phyloP scores from a whole-genome alignment of 805 yeast genomes.

The Lipomyces orientalis region DNA sequence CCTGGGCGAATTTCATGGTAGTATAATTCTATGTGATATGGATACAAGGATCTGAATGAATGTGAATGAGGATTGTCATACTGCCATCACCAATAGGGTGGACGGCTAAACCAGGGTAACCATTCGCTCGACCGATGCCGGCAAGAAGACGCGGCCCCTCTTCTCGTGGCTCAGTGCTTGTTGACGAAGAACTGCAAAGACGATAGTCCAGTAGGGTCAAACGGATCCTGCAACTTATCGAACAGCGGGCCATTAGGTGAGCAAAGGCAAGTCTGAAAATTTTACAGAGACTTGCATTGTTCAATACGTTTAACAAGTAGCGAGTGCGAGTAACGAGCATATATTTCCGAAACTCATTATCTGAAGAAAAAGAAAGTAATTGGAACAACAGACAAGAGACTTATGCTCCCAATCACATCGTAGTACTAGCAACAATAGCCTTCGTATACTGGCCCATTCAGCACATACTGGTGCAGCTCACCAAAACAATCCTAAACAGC shows the following conservation, averaged over 20 bases:
- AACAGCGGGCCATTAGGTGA: no score
- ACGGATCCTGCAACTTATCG: no score
- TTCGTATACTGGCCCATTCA: background rate
- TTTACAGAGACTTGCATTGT: no score
- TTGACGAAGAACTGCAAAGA: no score
- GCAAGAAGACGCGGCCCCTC: no score
- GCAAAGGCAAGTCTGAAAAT: no score
- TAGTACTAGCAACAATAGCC: background rate
- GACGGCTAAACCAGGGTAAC: no score
- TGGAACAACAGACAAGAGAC: background rate
- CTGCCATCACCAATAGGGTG: no score
- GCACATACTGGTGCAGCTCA: background rate
- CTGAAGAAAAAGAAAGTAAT: background rate
- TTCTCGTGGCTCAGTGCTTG: no score
- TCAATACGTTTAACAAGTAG: no score
- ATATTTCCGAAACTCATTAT: background rate
- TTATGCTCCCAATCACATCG: background rate
- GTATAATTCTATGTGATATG: background rate
- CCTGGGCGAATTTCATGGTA: constrained; percentile 2
- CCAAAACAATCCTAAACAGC: background rate
- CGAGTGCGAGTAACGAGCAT: background rate
- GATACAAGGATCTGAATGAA: background rate
- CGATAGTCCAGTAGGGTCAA: no score
- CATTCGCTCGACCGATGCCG: no score
- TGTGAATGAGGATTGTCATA: background rate